Conservation (phyloP, 176 grass and related monocot species). For the Coix lacrymajobi region DNA sequence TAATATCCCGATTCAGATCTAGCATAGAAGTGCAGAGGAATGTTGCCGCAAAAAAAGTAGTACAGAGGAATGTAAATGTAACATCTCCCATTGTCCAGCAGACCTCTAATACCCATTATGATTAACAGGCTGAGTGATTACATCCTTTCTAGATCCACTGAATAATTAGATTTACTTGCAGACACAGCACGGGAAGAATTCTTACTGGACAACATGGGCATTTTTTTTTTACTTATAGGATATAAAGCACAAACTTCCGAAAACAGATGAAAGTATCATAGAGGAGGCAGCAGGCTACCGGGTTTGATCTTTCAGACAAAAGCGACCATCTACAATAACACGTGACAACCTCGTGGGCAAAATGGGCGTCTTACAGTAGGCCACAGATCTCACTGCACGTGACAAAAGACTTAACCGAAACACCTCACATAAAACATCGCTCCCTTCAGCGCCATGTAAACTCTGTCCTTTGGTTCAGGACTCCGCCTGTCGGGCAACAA, state of each 20-base stretch:
- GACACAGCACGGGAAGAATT: background rate
- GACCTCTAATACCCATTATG: background rate
- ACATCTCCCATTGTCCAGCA: constrained; percentile 10
- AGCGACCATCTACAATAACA: constrained; percentile 37
- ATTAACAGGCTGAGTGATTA: background rate
- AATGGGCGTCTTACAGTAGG: constrained; percentile 41
- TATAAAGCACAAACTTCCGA: constrained; percentile 1
- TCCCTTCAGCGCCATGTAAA: constrained; percentile 2
- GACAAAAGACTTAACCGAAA: constrained; percentile 8
- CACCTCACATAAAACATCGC: constrained; percentile 11
- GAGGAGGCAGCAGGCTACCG: background rate
- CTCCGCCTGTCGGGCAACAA: background rate
- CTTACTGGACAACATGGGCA: background rate
- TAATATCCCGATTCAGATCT: background rate
- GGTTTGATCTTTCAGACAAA: constrained; percentile 20
- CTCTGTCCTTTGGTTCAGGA: background rate
- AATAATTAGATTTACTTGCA: background rate
- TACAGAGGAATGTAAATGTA: background rate
- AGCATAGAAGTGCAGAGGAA: background rate
- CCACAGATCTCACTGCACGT: constrained; percentile 30
- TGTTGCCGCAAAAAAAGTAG: too few species aligned
- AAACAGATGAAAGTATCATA: constrained; percentile 24
- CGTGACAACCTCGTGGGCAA: constrained; percentile 24
- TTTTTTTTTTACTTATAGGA: background rate
- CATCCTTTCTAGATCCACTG: background rate